Evolutionary conservation across 331 rosid species (phyloP).

Genomic region (Phaseolus coccineus): DNA sequence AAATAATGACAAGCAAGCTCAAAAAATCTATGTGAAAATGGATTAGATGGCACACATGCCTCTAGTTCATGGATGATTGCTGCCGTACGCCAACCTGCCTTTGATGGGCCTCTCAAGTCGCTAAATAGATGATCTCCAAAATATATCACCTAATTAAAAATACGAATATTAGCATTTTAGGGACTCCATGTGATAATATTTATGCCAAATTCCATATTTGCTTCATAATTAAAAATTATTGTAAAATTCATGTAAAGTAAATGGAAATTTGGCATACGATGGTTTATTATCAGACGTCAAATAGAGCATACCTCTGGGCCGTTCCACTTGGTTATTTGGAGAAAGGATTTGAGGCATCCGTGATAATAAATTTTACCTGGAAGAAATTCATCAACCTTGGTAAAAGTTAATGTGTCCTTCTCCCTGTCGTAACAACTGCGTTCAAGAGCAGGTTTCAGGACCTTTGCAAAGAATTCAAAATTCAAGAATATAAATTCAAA

Average conservation of each 20-base stretch:
- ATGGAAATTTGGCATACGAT: conserved; percentile 4
- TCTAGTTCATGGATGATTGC: conserved; percentile 94
- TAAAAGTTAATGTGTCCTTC: conserved; percentile 85
- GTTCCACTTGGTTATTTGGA: conserved; percentile 88
- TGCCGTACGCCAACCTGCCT: conserved; percentile 99
- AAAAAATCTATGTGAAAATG: conserved; percentile 27
- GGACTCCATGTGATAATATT: conserved; percentile 8
- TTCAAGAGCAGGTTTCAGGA: conserved; percentile 46
- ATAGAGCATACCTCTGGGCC: conserved; percentile 87
- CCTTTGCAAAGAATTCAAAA: conserved; percentile 42
- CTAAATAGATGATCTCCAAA: conserved; percentile 98
- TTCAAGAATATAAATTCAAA: conserved; percentile 31
- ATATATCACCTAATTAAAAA: conserved; percentile 80
- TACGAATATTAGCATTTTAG: conserved; percentile 32
- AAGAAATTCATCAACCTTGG: conserved; percentile 83
- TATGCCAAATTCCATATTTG: conserved; percentile 18
- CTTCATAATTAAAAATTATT: conserved; percentile 27
- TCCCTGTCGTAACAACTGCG: conserved; percentile 82
- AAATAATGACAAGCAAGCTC: conserved; percentile 30
- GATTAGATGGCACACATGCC: conserved; percentile 52
- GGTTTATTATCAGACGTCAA: conserved; percentile 30
- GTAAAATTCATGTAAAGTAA: conserved; percentile 22
- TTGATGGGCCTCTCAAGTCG: conserved; percentile 94
- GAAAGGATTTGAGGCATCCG: conserved; percentile 94
- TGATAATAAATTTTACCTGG: conserved; percentile 82